Conservation (phyloP, 1,284 basidiomycete species). For the Rhodotorula sp. region DNA sequence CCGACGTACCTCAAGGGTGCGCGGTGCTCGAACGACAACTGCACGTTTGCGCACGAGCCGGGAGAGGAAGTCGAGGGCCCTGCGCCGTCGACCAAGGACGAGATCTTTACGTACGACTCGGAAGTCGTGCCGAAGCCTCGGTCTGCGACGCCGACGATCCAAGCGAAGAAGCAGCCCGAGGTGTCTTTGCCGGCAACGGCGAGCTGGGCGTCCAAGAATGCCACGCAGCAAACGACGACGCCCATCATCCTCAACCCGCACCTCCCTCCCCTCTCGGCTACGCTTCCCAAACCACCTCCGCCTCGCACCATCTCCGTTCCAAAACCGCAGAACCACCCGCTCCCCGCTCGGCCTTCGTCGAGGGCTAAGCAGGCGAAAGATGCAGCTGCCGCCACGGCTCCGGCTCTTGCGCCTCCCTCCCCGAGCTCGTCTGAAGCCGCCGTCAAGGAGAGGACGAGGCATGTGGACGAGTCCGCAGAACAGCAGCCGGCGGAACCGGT, state of each 20-base stretch:
- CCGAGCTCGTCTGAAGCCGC: conserved; percentile 5
- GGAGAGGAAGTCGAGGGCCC: conserved; percentile 92
- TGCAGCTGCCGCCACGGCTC: conserved; percentile 13
- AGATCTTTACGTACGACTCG: conserved; percentile 57
- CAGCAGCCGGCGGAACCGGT: not conserved
- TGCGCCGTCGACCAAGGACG: conserved; percentile 70
- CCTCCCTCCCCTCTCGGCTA: conserved; percentile 36
- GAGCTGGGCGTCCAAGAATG: conserved; percentile 42
- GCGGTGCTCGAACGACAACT: conserved; percentile 81
- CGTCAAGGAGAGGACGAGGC: conserved; percentile 1
- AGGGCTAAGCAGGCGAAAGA: conserved; percentile 15
- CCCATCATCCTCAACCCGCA: conserved; percentile 36
- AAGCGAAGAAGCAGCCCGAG: conserved; percentile 21
- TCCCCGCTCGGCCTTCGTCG: conserved; percentile 30
- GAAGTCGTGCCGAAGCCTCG: conserved; percentile 21
- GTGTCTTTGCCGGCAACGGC: conserved; percentile 41
- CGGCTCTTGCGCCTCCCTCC: conserved; percentile 1
- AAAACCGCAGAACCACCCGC: conserved; percentile 26
- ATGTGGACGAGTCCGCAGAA: not conserved
- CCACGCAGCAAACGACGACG: conserved; percentile 21
- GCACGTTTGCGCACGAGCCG: conserved; percentile 95
- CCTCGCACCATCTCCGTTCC: conserved; percentile 22
- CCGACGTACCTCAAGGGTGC: conserved; percentile 88
- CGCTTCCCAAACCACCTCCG: conserved; percentile 27
- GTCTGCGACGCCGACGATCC: not conserved